Conservation (phyloP, 2,329 filamentous ascomycete genomes). For the Penicillium sp. region DNA sequence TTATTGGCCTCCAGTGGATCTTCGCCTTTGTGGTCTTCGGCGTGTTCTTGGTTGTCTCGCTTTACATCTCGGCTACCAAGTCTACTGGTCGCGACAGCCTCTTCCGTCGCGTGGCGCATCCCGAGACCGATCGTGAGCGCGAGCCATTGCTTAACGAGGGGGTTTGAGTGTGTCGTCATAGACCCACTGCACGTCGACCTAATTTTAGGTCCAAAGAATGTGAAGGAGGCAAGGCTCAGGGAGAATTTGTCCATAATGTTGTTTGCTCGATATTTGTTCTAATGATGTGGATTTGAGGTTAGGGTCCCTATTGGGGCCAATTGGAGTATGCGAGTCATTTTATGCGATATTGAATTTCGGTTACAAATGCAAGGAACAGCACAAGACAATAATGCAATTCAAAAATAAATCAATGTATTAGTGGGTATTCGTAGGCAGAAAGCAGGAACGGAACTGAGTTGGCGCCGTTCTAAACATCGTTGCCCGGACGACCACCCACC, state of each 20-base stretch:
- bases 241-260: background rate
- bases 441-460: background rate
- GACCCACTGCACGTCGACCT: background rate
- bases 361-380: background rate
- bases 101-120: conserved; percentile 34
- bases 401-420: background rate
- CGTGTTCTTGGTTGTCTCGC: conserved; percentile 69
- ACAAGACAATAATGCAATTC: background rate
- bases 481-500: conserved; percentile 21
- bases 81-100: conserved; percentile 40
- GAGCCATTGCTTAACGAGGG: conserved; percentile 54
- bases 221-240: background rate
- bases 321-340: background rate
- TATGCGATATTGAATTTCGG: background rate
- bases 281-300: too few species aligned
- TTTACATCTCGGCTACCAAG: conserved; percentile 45
- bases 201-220: background rate
- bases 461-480: conserved; percentile 13
- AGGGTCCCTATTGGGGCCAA: too few species aligned
- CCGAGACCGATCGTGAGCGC: conserved; percentile 54
- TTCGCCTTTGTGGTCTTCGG: conserved; percentile 85
- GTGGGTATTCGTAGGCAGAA: background rate
- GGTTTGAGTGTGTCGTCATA: conserved; percentile 5
- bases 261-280: too few species aligned
- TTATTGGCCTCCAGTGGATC: conserved; percentile 86